Conservation (phyloP, 169 alveolate genomes). For the Cryptosporidium bovis region DNA sequence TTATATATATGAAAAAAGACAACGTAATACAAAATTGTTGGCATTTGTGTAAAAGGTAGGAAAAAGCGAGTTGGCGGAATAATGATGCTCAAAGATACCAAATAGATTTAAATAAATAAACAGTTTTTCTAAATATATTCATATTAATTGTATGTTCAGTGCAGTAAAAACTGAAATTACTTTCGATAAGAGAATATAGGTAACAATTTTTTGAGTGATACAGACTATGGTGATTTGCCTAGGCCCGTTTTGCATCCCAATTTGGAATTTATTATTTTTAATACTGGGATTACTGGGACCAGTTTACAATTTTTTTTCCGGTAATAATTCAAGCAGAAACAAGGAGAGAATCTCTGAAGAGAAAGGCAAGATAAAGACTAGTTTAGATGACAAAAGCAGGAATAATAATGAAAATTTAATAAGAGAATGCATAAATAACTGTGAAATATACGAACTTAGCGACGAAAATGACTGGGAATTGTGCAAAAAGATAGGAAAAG, state of each 20-base stretch:
- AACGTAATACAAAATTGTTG: too few relatives aligned
- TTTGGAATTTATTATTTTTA: slow-evolving; percentile 41
- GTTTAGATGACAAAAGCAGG: too few relatives aligned
- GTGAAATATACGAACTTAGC: slow-evolving; percentile 11
- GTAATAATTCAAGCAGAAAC: background rate
- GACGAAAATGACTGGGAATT: slow-evolving; percentile 34
- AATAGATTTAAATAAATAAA: too few relatives aligned
- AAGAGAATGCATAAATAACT: slow-evolving; percentile 2
- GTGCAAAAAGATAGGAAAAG: slow-evolving; percentile 36
- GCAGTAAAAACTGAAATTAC: too few relatives aligned
- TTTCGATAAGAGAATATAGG: too few relatives aligned
- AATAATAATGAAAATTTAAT: background rate
- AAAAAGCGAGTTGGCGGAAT: too few relatives aligned
- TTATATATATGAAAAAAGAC: too few relatives aligned
- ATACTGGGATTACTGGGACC: slow-evolving; percentile 25
- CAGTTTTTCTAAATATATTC: too few relatives aligned
- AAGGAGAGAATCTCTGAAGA: background rate
- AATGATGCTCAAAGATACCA: too few relatives aligned
- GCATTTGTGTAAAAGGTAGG: too few relatives aligned
- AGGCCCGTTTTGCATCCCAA: slow-evolving; percentile 66
- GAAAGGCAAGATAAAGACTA: background rate
- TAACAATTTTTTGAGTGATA: too few relatives aligned
- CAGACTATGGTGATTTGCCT: slow-evolving; percentile 45
- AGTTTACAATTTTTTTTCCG: slow-evolving; percentile 5
- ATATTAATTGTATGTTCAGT: too few relatives aligned